These are phyloP conservation scores for Rhizophagus prolifer DNA, from an alignment of 192 early-diverging fungal genomes.

Conservation along the genomic window DNA sequence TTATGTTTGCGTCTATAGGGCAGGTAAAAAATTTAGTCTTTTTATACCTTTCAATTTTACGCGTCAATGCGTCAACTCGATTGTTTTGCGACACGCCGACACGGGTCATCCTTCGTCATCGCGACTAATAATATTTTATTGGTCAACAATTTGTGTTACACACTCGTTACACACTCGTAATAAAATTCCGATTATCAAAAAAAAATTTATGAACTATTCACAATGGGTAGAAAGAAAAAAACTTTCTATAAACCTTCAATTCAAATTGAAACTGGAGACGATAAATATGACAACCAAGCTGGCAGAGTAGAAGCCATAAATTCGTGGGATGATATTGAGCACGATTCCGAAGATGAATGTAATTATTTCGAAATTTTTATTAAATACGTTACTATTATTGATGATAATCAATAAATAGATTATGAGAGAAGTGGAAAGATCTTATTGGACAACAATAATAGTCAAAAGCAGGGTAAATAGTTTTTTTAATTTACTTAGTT, in stretches of 20 bases:
- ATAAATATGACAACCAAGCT: not conserved
- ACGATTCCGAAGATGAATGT: slow-evolving; percentile 78
- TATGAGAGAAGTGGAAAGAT: slow-evolving; percentile 52
- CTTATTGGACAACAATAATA: slow-evolving; percentile 42
- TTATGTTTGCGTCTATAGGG: too few species aligned
- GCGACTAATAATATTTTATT: too few species aligned
- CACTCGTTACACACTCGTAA: too few species aligned
- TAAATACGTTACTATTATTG: not conserved
- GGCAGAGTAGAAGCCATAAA: slow-evolving; percentile 57
- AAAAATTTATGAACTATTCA: not conserved
- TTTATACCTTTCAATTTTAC: not conserved
- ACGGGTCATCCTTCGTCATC: too few species aligned
- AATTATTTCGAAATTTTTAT: slow-evolving; percentile 6
- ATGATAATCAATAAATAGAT: slow-evolving; percentile 33
- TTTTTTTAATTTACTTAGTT: not conserved
- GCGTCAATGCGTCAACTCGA: not conserved
- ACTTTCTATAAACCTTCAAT: not conserved
- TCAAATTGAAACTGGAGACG: not conserved
- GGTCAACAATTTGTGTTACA: not conserved
- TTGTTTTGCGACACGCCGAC: too few species aligned
- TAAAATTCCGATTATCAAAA: not conserved
- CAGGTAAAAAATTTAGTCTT: not conserved
- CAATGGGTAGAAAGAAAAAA: not conserved
- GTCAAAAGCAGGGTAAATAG: slow-evolving; percentile 34
- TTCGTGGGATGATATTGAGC: slow-evolving; percentile 72